A percentile compares a stretch with the other conserved stretches of the same genome.
Conservation (phyloP, 495 filamentous ascomycete genomes). For the Collariella sp. region DNA sequence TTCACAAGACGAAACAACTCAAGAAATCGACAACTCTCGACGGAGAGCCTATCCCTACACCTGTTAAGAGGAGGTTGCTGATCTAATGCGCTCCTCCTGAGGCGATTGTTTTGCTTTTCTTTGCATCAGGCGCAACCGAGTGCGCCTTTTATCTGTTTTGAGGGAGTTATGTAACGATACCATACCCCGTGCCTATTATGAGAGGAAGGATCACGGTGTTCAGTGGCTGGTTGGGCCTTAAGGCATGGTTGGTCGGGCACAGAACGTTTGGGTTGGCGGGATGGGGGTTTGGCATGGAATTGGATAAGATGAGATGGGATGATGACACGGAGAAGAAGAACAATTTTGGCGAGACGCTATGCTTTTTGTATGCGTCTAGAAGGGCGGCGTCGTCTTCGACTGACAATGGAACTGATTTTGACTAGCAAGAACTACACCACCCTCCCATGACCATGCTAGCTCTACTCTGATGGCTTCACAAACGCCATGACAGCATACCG, state of each 20-base stretch:
- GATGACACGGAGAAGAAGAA: too few species aligned
- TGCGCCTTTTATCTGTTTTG: neutral
- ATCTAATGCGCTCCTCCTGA: constrained; percentile 11
- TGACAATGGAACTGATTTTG: neutral
- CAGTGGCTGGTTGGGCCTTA: too few species aligned
- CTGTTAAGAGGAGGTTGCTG: constrained; percentile 33
- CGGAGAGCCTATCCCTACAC: constrained; percentile 20
- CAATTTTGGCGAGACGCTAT: too few species aligned
- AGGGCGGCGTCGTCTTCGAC: too few species aligned
- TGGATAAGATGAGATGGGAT: too few species aligned
- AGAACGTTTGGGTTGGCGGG: too few species aligned
- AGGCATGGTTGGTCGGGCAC: too few species aligned
- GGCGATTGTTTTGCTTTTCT: neutral
- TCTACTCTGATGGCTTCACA: constrained; percentile 27
- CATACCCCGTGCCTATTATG: too few species aligned
- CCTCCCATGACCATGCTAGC: neutral
- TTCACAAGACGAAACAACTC: constrained; percentile 26
- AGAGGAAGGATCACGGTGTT: too few species aligned
- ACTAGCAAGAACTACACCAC: neutral
- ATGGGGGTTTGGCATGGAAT: too few species aligned
- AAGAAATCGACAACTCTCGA: constrained; percentile 19
- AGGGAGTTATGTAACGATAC: too few species aligned
- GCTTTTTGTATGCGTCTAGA: constrained; percentile 5
- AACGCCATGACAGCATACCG: constrained; percentile 51
- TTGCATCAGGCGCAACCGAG: neutral